Percentiles rank a stretch among this genome's conserved stretches.
phyloP scores from a whole-genome alignment of 164 flowering plant genomes.

The Magnolia officinalis region DNA sequence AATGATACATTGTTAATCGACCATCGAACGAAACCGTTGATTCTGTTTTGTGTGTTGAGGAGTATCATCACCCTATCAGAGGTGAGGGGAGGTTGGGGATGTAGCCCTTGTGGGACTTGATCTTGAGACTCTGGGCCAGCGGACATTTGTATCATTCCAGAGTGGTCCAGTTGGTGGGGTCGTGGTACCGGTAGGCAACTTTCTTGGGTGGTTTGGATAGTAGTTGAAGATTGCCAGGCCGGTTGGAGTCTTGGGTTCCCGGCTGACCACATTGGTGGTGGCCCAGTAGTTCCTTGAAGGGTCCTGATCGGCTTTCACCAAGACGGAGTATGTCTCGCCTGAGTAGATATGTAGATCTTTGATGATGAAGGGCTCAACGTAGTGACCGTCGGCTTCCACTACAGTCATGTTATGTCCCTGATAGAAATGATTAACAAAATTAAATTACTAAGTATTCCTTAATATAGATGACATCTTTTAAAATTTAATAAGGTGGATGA shows the following conservation, averaged over 20 bases:
- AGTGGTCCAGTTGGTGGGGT: conserved; percentile 46
- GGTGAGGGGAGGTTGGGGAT: conserved; percentile 43
- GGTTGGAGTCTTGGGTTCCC: conserved; percentile 42
- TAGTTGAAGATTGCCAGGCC: conserved; percentile 66
- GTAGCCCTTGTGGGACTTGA: conserved; percentile 20
- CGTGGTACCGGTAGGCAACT: conserved; percentile 45
- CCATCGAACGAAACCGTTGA: conserved; percentile 51
- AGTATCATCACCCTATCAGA: conserved; percentile 52
- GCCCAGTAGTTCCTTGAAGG: conserved; percentile 74
- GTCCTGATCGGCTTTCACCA: conserved; percentile 61
- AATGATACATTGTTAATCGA: conserved; percentile 73
- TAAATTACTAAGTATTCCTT: too few relatives aligned
- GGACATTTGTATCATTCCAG: conserved; percentile 45
- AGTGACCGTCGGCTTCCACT: conserved; percentile 87
- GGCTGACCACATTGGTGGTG: conserved; percentile 41
- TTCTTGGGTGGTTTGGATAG: conserved; percentile 66
- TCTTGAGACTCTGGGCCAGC: conserved; percentile 36
- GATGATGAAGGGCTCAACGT: conserved; percentile 67
- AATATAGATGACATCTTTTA: too few relatives aligned
- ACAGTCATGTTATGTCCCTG: conserved; percentile 91
- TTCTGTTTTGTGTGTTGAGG: conserved; percentile 70
- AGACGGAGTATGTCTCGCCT: conserved; percentile 78
- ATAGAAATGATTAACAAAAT: too few relatives aligned
- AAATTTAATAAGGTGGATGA: too few relatives aligned
- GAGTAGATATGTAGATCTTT: conserved; percentile 72